phyloP scores from a whole-genome alignment of 1,139 yeast genomes.

The Suhomyces bokatorum region DNA sequence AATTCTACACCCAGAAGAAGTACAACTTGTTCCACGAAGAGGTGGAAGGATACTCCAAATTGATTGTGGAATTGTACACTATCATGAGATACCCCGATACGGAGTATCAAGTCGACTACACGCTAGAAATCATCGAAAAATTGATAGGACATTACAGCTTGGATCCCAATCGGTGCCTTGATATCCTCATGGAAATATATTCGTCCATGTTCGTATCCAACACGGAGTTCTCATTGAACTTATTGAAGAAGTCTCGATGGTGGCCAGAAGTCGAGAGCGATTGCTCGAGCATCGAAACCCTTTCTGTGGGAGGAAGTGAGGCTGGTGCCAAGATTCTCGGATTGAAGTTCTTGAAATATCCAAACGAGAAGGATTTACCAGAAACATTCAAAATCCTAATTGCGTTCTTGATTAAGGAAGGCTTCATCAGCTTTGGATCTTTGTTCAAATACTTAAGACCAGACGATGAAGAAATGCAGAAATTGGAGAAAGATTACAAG shows the following conservation, averaged over 20 bases:
- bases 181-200: slow-evolving; percentile 56
- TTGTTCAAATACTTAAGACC: slow-evolving; percentile 61
- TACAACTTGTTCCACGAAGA: slow-evolving; percentile 79
- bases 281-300: slow-evolving; percentile 27
- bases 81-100: slow-evolving; percentile 46
- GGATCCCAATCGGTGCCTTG: slow-evolving; percentile 74
- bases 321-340: slow-evolving; percentile 63
- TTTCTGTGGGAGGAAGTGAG: slow-evolving; percentile 50
- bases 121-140: slow-evolving; percentile 53
- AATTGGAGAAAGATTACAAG: slow-evolving; percentile 48
- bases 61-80: slow-evolving; percentile 52
- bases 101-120: slow-evolving; percentile 42
- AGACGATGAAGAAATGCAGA: slow-evolving; percentile 37
- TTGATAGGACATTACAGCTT: slow-evolving; percentile 76
- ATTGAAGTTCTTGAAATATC: slow-evolving; percentile 47
- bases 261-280: slow-evolving; percentile 56
- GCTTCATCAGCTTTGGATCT: slow-evolving; percentile 64
- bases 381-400: slow-evolving; percentile 49
- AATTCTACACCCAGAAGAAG: slow-evolving; percentile 68
- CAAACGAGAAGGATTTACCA: slow-evolving; percentile 35
- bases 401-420: slow-evolving; percentile 64
- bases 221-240: slow-evolving; percentile 45
- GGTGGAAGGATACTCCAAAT: slow-evolving; percentile 75
- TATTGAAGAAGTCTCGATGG: slow-evolving; percentile 58
- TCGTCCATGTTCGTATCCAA: slow-evolving; percentile 46